A percentile compares a stretch with the other conserved stretches of the same genome.
phyloP scores from a whole-genome alignment of 2,329 filamentous ascomycete species.

The Arthrobotrys sinensis region DNA sequence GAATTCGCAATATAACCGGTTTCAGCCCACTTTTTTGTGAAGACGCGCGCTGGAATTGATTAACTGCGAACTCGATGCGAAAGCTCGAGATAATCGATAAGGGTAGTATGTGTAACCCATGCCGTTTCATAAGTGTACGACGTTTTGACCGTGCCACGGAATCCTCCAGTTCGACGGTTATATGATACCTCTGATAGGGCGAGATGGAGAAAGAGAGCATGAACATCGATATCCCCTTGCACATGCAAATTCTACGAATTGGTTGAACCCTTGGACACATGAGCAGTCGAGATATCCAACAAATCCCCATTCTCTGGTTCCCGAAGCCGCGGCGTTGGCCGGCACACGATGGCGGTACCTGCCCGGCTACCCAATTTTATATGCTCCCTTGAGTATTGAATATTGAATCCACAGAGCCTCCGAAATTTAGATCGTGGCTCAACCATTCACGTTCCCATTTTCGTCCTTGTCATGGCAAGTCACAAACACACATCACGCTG shows the following conservation, averaged over 20 bases:
- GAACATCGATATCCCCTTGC: neutral
- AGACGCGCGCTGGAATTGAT: neutral
- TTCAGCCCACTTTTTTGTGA: conserved; percentile 5
- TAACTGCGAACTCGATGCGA: too few species aligned
- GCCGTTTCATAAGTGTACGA: conserved; percentile 38
- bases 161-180: conserved; percentile 3
- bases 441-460: neutral
- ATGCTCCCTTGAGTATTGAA: too few species aligned
- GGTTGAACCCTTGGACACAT: neutral
- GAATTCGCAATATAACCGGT: neutral
- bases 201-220: too few species aligned
- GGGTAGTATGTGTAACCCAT: conserved; percentile 32
- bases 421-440: neutral
- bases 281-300: neutral
- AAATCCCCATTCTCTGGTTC: neutral
- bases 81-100: conserved; percentile 35
- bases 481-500: conserved; percentile 58
- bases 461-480: conserved; percentile 10
- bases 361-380: too few species aligned
- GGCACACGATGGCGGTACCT: neutral
- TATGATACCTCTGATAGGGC: neutral
- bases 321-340: conserved; percentile 34
- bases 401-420: too few species aligned
- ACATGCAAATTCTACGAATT: neutral
- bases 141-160: conserved; percentile 5